Base-by-base conservation (phyloP, 164 flowering plant species). In the Magnolia kwangsiensis region DNA sequence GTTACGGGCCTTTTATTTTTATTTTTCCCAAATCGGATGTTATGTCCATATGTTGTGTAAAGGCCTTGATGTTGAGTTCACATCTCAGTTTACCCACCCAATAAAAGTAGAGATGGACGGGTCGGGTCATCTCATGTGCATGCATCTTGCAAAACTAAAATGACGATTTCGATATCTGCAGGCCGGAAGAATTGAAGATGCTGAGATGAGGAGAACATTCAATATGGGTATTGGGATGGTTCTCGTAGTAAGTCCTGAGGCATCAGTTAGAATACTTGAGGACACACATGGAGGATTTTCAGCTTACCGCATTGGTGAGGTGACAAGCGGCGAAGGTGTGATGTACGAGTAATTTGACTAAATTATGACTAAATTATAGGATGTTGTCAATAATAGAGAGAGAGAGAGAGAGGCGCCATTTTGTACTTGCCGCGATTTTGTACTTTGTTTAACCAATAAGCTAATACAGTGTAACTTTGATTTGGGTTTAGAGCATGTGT, bases 161-260 rank as follows among this genome's bases (percentile, higher is more conserved):
- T 65, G 29, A 21, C 13, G 1, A 24, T 37, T 27, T 66, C 51
- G 13, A 31, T 13, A 69, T 50, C 14, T 80, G 73, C 80, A 92
- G 98, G 92, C 85, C 49, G 97, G 98, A 74, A 81, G 79, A 49
- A 85, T 95, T 37, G 94, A 90, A 70, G 98, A 92, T 24, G 77
- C 87, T 1, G 98, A 95, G 76, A 95, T 95, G 98, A 86, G 80
- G 73, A 84, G 97, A 50, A 92, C 97, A 3, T 93, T 95, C 81
- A 95, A 95, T 72, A 89, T 92, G 95, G 98, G 97, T 8, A 89
- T 95, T 31, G 96, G 97, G 70, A 93, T 95, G 95, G 92, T 95
- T 75, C 75, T 95, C 2, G 88, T 93, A 65, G 90, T 90, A 37
- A 85, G 82, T 76, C 81, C 82, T n/a, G 97, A 88, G 75, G 92